Evolutionary conservation across 768 basidiomycete genomes (phyloP).

Genomic region (Pleurotus platypus): DNA sequence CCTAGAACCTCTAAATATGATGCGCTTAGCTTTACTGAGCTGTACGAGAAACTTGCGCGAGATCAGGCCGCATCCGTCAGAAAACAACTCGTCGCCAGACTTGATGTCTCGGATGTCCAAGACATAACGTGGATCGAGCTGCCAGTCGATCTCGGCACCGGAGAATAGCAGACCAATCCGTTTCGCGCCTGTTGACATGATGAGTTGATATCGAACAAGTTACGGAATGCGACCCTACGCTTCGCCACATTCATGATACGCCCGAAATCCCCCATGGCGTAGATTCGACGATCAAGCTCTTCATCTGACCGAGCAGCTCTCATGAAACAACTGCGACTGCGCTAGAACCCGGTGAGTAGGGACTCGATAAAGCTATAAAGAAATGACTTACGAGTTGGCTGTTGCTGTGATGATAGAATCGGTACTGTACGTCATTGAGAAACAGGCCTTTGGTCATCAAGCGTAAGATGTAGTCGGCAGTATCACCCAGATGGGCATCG

Average conservation of each 20-base stretch:
- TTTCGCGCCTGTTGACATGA: constrained; percentile 51
- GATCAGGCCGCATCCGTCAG: constrained; percentile 69
- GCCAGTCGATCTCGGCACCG: constrained; percentile 55
- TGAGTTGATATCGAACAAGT: neutral
- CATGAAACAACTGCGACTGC: constrained; percentile 62
- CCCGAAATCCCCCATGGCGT: constrained; percentile 53
- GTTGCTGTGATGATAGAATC: constrained; percentile 71
- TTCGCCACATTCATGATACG: constrained; percentile 64
- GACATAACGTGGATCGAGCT: constrained; percentile 43
- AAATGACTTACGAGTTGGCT: constrained; percentile 52
- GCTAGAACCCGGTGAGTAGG: constrained; percentile 25
- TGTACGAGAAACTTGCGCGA: constrained; percentile 46
- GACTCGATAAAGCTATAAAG: neutral
- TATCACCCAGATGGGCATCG: constrained; percentile 42
- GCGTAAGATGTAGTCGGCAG: constrained; percentile 52
- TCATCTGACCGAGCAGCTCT: constrained; percentile 48
- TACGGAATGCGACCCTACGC: constrained; percentile 31
- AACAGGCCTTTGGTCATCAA: constrained; percentile 53
- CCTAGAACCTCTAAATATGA: constrained; percentile 49
- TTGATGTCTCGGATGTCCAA: constrained; percentile 60
- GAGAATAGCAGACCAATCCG: constrained; percentile 68
- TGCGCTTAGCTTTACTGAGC: constrained; percentile 49
- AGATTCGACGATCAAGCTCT: constrained; percentile 58
- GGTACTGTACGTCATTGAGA: constrained; percentile 56
- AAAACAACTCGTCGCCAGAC: constrained; percentile 55